Evolutionary conservation across 805 yeast species (phyloP).

Genomic region (Sugiyamaella marilandica): DNA sequence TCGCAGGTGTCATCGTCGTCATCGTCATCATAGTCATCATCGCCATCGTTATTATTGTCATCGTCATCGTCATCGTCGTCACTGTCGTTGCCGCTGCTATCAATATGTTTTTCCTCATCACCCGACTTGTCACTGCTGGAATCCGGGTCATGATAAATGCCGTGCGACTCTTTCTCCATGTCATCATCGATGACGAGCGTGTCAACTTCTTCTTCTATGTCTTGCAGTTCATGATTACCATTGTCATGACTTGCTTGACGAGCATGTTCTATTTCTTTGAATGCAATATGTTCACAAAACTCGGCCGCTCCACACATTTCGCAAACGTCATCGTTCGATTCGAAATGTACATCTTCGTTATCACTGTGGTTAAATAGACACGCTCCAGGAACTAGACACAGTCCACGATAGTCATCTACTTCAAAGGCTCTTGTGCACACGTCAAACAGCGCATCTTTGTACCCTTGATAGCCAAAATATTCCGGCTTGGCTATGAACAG

Average conservation of each 20-base stretch:
- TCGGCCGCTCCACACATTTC: slow-evolving; percentile 44
- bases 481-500: slow-evolving; percentile 16
- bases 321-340: slow-evolving; percentile 50
- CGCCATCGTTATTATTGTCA: slow-evolving; percentile 21
- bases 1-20: slow-evolving; percentile 56
- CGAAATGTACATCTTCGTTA: slow-evolving; percentile 64
- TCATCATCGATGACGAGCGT: slow-evolving; percentile 10
- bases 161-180: slow-evolving; percentile 13
- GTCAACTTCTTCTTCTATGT: slow-evolving; percentile 14
- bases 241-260: slow-evolving; percentile 12
- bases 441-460: slow-evolving; percentile 49
- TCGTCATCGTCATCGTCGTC: slow-evolving; percentile 29
- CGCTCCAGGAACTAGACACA: slow-evolving; percentile 85
- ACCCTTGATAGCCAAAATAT: slow-evolving; percentile 25
- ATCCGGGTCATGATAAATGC: slow-evolving; percentile 15
- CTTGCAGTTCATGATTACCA: slow-evolving; percentile 14
- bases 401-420: slow-evolving; percentile 68
- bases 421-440: slow-evolving; percentile 78
- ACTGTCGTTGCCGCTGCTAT: slow-evolving; percentile 21
- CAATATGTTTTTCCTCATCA: slow-evolving; percentile 26
- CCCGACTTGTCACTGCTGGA: slow-evolving; percentile 17
- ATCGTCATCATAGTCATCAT: slow-evolving; percentile 26
- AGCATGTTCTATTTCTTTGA: slow-evolving; percentile 20
- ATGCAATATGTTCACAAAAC: slow-evolving; percentile 38
- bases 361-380: slow-evolving; percentile 78